phyloP scores from a whole-genome alignment of 805 yeast genomes.

The Candida manassasensis region DNA sequence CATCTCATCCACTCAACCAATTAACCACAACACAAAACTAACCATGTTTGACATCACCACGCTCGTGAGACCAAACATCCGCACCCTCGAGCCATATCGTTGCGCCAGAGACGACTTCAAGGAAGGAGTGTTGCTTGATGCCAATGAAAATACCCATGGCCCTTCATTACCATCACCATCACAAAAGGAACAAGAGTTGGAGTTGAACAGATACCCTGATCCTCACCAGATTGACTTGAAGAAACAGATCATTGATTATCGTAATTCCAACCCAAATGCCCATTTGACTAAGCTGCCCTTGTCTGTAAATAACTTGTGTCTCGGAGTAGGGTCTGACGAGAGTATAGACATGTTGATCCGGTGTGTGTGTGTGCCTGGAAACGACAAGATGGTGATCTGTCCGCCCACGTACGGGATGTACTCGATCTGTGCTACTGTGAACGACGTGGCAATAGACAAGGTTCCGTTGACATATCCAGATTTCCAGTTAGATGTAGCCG shows the following conservation, averaged over 20 bases:
- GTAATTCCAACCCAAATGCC: constrained; percentile 50
- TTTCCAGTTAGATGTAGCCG: constrained; percentile 53
- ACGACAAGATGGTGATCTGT: constrained; percentile 75
- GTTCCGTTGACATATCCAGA: constrained; percentile 60
- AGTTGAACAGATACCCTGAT: constrained; percentile 90
- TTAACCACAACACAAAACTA: too few relatives aligned
- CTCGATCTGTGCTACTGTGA: constrained; percentile 81
- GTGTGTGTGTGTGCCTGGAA: constrained; percentile 76
- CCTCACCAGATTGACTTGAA: constrained; percentile 87
- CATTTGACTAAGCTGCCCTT: constrained; percentile 22
- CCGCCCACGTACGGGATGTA: constrained; percentile 99
- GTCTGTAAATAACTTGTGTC: constrained; percentile 66
- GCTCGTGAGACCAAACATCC: constrained; percentile 81
- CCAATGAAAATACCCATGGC: constrained; percentile 94
- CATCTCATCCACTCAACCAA: too few relatives aligned
- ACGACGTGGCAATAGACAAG: constrained; percentile 73
- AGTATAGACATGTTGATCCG: constrained; percentile 85
- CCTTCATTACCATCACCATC: constrained; percentile 56
- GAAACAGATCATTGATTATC: constrained; percentile 60
- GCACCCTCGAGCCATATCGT: constrained; percentile 79
- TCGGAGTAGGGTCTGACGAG: constrained; percentile 98
- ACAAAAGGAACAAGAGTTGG: constrained; percentile 43
- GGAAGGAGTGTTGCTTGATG: constrained; percentile 85
- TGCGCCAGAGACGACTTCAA: constrained; percentile 96
- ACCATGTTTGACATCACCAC: constrained; percentile 46